These are phyloP conservation scores for Curvularia sp. DNA, from an alignment of 2,329 filamentous ascomycete genomes.

Conservation along the genomic window DNA sequence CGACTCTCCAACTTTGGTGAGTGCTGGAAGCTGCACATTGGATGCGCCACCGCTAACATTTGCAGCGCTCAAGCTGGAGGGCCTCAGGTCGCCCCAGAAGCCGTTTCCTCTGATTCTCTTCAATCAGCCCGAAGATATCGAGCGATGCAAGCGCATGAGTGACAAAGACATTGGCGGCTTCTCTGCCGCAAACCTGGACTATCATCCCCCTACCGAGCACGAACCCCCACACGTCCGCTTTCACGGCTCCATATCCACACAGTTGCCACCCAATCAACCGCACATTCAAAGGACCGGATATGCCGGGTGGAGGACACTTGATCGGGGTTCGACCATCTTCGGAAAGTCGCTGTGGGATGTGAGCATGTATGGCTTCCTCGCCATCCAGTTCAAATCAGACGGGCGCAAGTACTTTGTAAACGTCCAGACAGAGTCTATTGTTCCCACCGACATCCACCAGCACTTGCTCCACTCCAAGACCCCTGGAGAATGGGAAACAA, in stretches of 20 bases:
- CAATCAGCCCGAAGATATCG: conserved; percentile 55
- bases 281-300: conserved; percentile 82
- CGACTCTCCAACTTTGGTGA: conserved; percentile 63
- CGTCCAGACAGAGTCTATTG: conserved; percentile 90
- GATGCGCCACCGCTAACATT: conserved; percentile 40
- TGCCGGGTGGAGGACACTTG: conserved; percentile 86
- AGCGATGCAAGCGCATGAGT: conserved; percentile 76
- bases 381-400: conserved; percentile 86
- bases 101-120: conserved; percentile 73
- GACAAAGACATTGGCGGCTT: conserved; percentile 87
- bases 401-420: conserved; percentile 94
- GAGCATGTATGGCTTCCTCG: conserved; percentile 86
- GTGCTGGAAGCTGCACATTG: conserved; percentile 31
- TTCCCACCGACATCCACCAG: conserved; percentile 95
- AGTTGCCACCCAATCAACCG: conserved; percentile 77
- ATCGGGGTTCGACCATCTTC: conserved; percentile 80
- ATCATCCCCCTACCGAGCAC: conserved; percentile 57
- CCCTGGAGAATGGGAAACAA: conserved; percentile 91
- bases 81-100: conserved; percentile 68
- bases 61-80: conserved; percentile 73
- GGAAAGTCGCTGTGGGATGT: conserved; percentile 87
- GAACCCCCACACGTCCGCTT: conserved; percentile 77
- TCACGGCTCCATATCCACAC: conserved; percentile 85
- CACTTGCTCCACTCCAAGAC: conserved; percentile 82
- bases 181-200: conserved; percentile 76